Percentiles rank a stretch among this genome's conserved stretches.
phyloP scores from a whole-genome alignment of 805 yeast genomes.

The Teunomyces cretensis region DNA sequence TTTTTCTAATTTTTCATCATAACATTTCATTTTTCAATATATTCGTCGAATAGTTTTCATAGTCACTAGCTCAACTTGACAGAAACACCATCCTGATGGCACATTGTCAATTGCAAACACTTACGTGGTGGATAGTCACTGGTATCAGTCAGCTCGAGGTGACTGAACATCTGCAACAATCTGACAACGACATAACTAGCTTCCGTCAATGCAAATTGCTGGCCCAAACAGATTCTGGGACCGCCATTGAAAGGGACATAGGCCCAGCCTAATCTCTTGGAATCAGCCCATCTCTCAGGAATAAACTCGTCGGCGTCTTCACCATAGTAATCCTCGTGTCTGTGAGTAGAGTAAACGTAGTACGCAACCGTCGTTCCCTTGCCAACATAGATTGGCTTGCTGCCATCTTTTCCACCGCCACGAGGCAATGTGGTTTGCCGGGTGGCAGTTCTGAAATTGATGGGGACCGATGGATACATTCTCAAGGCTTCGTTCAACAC shows the following conservation, averaged over 20 bases:
- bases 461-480: constrained; percentile 28
- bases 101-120: constrained; percentile 25
- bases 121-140: constrained; percentile 31
- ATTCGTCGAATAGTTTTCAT: background rate
- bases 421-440: constrained; percentile 25
- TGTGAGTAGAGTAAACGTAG: constrained; percentile 42
- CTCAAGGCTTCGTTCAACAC: constrained; percentile 26
- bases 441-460: constrained; percentile 24
- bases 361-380: constrained; percentile 25
- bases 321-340: constrained; percentile 26
- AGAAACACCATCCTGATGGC: constrained; percentile 21
- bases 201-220: constrained; percentile 29
- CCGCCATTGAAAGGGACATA: constrained; percentile 30
- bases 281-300: constrained; percentile 25
- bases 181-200: constrained; percentile 25
- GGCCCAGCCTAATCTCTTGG: constrained; percentile 24
- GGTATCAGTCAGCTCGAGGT: constrained; percentile 13
- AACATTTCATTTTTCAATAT: background rate
- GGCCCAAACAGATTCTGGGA: constrained; percentile 30
- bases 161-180: constrained; percentile 23
- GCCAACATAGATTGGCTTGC: constrained; percentile 15
- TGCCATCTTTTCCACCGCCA: constrained; percentile 25
- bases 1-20: background rate
- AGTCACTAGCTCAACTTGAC: constrained; percentile 3
- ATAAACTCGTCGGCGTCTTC: constrained; percentile 20